A percentile compares a stretch with the other conserved stretches of the same genome.
phyloP scores from a whole-genome alignment of 148 eudicot species.

The Pouteria glomerata region DNA sequence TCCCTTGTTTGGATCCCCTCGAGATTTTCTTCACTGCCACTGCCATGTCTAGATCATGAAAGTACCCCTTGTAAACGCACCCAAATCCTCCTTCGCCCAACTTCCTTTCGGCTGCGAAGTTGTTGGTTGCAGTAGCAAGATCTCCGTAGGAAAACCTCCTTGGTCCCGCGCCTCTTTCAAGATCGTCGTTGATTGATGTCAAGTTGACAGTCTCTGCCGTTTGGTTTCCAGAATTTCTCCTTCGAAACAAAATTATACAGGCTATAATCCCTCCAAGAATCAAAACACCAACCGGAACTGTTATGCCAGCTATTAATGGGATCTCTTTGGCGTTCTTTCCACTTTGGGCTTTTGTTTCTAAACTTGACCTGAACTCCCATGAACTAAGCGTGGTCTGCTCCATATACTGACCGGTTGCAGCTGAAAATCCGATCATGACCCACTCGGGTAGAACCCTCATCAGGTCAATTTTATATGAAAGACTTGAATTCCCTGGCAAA shows the following conservation, averaged over 20 bases:
- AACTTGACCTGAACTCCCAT: slow-evolving; percentile 41
- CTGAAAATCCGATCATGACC: slow-evolving; percentile 53
- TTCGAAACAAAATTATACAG: not conserved
- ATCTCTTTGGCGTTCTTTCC: not conserved
- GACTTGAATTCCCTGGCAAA: slow-evolving; percentile 19
- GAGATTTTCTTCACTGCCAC: slow-evolving; percentile 28
- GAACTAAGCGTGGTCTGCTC: slow-evolving; percentile 28
- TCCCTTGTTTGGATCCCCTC: slow-evolving; percentile 24
- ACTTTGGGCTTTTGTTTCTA: slow-evolving; percentile 10
- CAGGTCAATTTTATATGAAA: slow-evolving; percentile 41
- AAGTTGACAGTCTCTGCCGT: not conserved
- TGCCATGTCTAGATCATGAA: not conserved
- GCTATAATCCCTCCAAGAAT: not conserved
- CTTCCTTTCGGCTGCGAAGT: slow-evolving; percentile 15
- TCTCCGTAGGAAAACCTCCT: slow-evolving; percentile 15
- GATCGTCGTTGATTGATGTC: slow-evolving; percentile 19
- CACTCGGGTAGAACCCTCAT: slow-evolving; percentile 35
- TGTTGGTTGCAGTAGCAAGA: slow-evolving; percentile 17
- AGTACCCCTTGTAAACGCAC: slow-evolving; percentile 20
- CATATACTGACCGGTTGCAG: slow-evolving; percentile 27
- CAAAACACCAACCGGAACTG: slow-evolving; percentile 15
- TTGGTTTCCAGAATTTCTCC: not conserved
- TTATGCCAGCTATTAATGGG: slow-evolving; percentile 15
- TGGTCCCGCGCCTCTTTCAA: slow-evolving; percentile 26
- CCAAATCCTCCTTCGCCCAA: slow-evolving; percentile 37